Base-by-base conservation (phyloP, 441 rosid genomes). In the Syzygium syzygioides region DNA sequence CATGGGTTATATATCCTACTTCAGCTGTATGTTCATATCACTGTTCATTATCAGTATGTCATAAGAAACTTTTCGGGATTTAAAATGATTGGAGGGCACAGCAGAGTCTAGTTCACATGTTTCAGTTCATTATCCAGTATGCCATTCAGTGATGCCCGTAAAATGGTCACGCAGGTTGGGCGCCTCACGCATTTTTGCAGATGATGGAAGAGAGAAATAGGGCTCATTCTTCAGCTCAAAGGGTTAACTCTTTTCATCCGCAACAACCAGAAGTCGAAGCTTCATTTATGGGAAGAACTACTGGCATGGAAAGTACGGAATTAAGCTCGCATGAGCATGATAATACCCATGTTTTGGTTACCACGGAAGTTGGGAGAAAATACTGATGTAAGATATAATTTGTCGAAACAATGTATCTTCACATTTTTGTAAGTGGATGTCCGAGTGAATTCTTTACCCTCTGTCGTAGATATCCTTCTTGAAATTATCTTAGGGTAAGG, bases 141-240 rank as follows among this genome's bases (percentile, higher is more conserved):
- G 30, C 59, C 5, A 30, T 85, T 85, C 87, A 32, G 56, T 7
- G 68, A 85, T 32, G 20, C 9, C 17, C 53, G 26, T 76, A 41
- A 26, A 41, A 76, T 76, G 53, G 25, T 41, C 83, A 41, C 26
- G 57, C 79, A 86, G 90, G 90, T 89, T 89, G 90, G 90, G 90
- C 90, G 18, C 90, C 90, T 57, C 88, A 89, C 34, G n/a, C 88
- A 26, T 79, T 57, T 85, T 86, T 89, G 14, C 60, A 15, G 86
- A 37, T 34, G 86, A 45, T 86, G 50, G 90, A 89, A 89, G 90
- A 86, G 57, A 32, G 79, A 79, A 85, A 3, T 19, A 32, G 55
- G 30, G 50, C 11, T 45, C 52, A 45, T 85, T 55, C 60, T 20
- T 34, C 50, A 34, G 80, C 50, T 34, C 26, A 68, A 34, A 19